Conservation (phyloP, 495 filamentous ascomycete genomes). For the Aspergillus kassunensis region DNA sequence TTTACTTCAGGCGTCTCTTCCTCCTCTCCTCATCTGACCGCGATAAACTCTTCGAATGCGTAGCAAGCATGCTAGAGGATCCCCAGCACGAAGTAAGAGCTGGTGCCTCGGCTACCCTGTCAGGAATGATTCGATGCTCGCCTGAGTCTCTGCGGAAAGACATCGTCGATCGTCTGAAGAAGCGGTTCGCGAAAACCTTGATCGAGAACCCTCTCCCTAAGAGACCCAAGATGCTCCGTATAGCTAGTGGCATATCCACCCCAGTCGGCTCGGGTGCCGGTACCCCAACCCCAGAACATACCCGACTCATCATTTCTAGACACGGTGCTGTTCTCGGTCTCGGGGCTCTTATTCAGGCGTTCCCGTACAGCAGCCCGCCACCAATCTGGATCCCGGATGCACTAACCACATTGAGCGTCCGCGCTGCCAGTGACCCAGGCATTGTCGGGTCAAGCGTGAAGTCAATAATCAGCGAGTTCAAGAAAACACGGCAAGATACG, state of each 20-base stretch:
- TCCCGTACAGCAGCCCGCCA: conserved; percentile 91
- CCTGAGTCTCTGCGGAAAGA: conserved; percentile 71
- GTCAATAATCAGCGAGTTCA: conserved; percentile 91
- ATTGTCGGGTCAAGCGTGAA: conserved; percentile 98
- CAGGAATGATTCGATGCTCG: conserved; percentile 99
- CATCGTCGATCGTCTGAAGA: conserved; percentile 69
- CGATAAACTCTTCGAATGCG: conserved; percentile 78
- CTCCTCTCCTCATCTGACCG: conserved; percentile 75
- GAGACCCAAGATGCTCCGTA: conserved; percentile 46
- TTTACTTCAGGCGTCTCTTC: conserved; percentile 97
- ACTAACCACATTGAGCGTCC: conserved; percentile 76
- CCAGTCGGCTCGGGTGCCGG: conserved; percentile 56
- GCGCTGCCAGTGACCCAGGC: conserved; percentile 82
- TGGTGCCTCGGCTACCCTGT: conserved; percentile 86
- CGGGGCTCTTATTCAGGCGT: conserved; percentile 90
- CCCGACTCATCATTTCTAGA: conserved; percentile 69
- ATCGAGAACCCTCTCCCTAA: conserved; percentile 81
- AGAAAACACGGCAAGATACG: conserved; percentile 98
- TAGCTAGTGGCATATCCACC: conserved; percentile 28
- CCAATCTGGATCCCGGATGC: conserved; percentile 93
- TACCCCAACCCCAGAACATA: conserved; percentile 79
- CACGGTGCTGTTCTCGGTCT: conserved; percentile 93
- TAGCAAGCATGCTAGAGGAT: conserved; percentile 91
- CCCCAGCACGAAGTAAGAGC: conserved; percentile 89
- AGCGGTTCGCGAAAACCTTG: conserved; percentile 74